Conservation (phyloP, 768 basidiomycete genomes). For the Boletus reticuloceps region DNA sequence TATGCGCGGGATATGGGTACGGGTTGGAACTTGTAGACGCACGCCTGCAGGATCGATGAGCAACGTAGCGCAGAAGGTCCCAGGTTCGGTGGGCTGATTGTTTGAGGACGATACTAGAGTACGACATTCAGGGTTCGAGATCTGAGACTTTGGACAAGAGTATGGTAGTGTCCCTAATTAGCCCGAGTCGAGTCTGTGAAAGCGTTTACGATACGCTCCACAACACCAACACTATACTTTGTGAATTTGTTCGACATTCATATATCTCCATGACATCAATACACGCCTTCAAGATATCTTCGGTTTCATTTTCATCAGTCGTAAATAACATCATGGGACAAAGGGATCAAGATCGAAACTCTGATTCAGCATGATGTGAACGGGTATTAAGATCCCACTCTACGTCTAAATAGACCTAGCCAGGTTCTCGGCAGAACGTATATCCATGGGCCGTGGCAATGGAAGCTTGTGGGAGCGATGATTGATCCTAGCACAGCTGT, state of each 20-base stretch:
- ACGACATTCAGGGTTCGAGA: slow-evolving; percentile 9
- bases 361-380: no score
- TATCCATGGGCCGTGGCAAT: neutral
- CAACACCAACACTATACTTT: neutral
- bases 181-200: neutral
- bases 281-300: no score
- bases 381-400: no score
- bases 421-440: no score
- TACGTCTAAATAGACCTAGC: no score
- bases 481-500: slow-evolving; percentile 30
- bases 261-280: neutral
- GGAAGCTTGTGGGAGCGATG: neutral
- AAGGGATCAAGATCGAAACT: neutral
- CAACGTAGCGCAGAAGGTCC: slow-evolving; percentile 2
- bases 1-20: slow-evolving; percentile 51
- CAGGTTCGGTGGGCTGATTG: slow-evolving; percentile 2
- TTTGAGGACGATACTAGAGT: neutral
- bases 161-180: neutral
- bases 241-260: neutral
- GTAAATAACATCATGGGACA: neutral
- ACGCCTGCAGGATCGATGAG: slow-evolving; percentile 11
- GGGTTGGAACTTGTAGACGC: slow-evolving; percentile 26
- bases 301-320: neutral
- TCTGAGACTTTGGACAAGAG: no score
- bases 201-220: no score